Evolutionary conservation across 2,329 filamentous ascomycete species (phyloP), one percentile per base, ranked within the genome.

Genomic region (Plectosphaerella sp.): DNA sequence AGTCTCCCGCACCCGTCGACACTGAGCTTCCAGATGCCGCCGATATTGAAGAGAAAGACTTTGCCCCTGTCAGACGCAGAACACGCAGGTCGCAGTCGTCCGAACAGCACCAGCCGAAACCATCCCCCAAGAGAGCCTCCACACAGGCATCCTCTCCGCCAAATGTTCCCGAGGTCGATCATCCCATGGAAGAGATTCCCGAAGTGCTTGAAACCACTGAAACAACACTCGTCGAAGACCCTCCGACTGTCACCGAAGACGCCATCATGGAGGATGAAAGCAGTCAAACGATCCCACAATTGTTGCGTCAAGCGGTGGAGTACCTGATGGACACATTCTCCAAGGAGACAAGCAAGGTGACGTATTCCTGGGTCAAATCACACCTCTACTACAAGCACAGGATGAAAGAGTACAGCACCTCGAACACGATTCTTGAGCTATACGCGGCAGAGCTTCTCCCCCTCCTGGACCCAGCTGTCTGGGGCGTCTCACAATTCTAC

Each of bases 341-440:
- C 28, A 36, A 47, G 45, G 16, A 16, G 3, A 28, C 20, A 4
- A 55, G 52, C 3, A 66, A 59, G 22, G 51, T 58, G 5, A 65
- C 61, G 56, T 57, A 58, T 7, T 59, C 54, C 5, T 67, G 61
- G 33, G 50, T 75, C 3, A 66, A 69, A 41, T 52, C 60, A 16
- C 59, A 62, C 8, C 36, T 76, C 4, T 74, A 67, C 47, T 55
- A 63, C 52, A 64, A 63, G 25, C 69, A 67, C 57, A 71, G 57
- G 41, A 67, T 76, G 9, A 63, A 61, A 18, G 45, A 62, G 1
- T 74, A 75, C 46, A 47, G 50, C 4, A 60, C 56, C 0, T 55
- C 64, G 5, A 49, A 57, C 15, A 66, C 72, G 33, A 59, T 76
- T 4, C 59, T 70, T 2, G 56, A 60, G 5, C 73, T 70, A 48